Base-by-base conservation (phyloP, 345 rosid species). In the Brassica juncea region DNA sequence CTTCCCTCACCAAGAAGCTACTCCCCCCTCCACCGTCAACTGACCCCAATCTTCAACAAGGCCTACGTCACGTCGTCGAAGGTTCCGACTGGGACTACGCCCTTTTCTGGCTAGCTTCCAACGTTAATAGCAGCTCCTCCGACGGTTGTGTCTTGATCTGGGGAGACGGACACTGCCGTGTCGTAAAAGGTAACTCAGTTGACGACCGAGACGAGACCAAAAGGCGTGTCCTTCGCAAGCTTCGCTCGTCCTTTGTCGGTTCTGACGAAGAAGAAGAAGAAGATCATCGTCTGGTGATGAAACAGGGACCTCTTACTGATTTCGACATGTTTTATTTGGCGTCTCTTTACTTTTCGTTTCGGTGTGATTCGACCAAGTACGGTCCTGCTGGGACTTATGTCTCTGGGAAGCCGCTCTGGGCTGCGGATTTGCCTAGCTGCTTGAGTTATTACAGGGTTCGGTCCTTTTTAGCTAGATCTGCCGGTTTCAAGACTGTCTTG, bases 101-200 rank as follows among this genome's bases (percentile, higher is more conserved):
- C 2, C 80, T 92, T 75, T 90, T 87, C 84, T 94, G 97, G 97
- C 75, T 80, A 15, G 88, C 83, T 2, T 84, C 86, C 0, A 82
- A 81, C 71, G 81, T 87, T 68, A 89, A 84, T 68, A 89, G 83
- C 74, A 89, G 84, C 84, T 86, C 97, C 2, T 86, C 97, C 2
- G 93, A 92, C 14, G 97, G 89, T 37, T 77, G 87, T 15, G 73
- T 88, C 79, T 84, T 94, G 86, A 75, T 82, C 31, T 94, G 97
- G 97, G 97, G 97, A 19, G 97, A 92, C 80, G 98, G 99, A 15
- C 86, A 85, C 80, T 91, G 86, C 74, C 83, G 82, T 76, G 76
- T 25, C 82, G 44, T 57, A 32, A 75, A 59, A 25, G 84, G 85
- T 6, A 79, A 71, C 27, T 75, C 69, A 6, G 86, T 82, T 27